Conservation (phyloP, 495 filamentous ascomycete species). For the Cercophora samala region DNA sequence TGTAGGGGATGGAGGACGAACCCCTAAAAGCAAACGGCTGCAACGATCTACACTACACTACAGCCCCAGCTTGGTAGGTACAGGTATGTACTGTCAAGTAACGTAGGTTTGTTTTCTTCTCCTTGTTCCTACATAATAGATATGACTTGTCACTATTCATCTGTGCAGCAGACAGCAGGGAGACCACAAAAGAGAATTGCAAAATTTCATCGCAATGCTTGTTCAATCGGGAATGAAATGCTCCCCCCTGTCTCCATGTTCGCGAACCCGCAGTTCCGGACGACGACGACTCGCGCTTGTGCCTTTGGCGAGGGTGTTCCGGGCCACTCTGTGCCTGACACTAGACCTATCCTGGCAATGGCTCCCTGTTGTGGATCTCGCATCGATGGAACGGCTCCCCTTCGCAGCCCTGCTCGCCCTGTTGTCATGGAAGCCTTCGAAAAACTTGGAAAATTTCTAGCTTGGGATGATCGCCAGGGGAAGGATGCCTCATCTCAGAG, state of each 20-base stretch:
- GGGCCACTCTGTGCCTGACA: slow-evolving; percentile 15
- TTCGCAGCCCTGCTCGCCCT: slow-evolving; percentile 6
- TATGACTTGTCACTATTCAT: no score
- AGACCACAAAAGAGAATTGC: no score
- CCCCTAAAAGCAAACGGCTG: background rate
- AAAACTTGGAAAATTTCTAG: slow-evolving; percentile 13
- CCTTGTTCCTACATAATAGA: background rate
- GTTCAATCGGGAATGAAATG: background rate
- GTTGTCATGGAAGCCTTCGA: slow-evolving; percentile 6
- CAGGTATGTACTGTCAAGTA: no score
- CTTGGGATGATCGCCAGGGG: background rate
- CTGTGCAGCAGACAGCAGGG: no score
- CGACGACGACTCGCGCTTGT: slow-evolving; percentile 4
- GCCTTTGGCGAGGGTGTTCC: slow-evolving; percentile 10
- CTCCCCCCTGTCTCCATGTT: slow-evolving; percentile 7
- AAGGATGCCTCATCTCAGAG: background rate
- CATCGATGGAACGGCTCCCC: background rate
- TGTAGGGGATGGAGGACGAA: background rate
- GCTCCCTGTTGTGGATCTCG: background rate
- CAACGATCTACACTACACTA: background rate
- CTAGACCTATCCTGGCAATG: slow-evolving; percentile 10
- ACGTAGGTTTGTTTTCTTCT: background rate
- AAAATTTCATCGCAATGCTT: slow-evolving; percentile 8
- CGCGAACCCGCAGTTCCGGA: slow-evolving; percentile 10
- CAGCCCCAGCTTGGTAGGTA: background rate